Percentiles rank a stretch among this genome's conserved stretches.
Evolutionary conservation across 345 rosid genomes (phyloP).

Genomic region (Ceriops tagal): DNA sequence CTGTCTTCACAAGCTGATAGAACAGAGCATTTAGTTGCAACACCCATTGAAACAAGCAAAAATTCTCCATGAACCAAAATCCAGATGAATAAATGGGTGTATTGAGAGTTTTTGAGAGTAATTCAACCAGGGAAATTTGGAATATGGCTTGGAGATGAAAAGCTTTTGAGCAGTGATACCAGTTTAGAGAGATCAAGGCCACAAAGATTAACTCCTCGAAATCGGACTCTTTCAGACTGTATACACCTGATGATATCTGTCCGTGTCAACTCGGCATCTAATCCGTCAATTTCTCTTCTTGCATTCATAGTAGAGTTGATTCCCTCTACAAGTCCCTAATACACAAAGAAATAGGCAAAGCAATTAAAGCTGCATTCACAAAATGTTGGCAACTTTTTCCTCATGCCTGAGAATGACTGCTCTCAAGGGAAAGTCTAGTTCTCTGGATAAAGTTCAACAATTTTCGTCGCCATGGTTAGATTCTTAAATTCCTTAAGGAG

Average conservation of each 20-base stretch:
- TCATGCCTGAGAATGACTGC: not conserved
- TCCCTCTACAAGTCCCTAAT: constrained; percentile 68
- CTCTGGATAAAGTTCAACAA: no score
- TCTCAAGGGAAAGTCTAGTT: not conserved
- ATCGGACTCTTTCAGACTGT: constrained; percentile 70
- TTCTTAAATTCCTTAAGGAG: no score
- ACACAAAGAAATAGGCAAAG: not conserved
- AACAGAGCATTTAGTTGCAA: not conserved
- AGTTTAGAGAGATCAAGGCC: constrained; percentile 91
- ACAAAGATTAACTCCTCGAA: constrained; percentile 84
- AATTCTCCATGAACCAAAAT: not conserved
- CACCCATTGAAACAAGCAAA: not conserved
- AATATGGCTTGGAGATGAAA: not conserved
- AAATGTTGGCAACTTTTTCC: not conserved
- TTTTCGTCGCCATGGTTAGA: no score
- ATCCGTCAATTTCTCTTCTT: constrained; percentile 53
- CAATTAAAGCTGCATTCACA: not conserved
- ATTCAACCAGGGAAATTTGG: not conserved
- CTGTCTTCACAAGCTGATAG: not conserved
- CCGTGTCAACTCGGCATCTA: constrained; percentile 68
- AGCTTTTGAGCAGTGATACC: constrained; percentile 41
- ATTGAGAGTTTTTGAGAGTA: not conserved
- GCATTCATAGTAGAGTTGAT: constrained; percentile 39
- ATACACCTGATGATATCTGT: constrained; percentile 83
- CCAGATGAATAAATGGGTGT: constrained; percentile 1